Evolutionary conservation across 2,329 filamentous ascomycete genomes (phyloP).

Genomic region (Lasiodiplodia sp.): DNA sequence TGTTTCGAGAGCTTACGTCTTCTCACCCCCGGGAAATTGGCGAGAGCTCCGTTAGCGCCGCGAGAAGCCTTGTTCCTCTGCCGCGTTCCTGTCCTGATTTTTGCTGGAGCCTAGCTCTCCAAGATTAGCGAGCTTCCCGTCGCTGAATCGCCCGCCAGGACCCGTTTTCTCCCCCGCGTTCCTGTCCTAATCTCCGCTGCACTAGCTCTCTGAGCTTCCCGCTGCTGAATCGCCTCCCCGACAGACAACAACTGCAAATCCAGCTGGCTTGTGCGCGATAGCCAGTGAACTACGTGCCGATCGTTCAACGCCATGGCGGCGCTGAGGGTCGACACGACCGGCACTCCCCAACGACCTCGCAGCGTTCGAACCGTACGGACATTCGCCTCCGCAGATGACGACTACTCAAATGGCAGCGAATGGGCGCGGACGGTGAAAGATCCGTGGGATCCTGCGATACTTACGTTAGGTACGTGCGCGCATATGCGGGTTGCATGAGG

Average conservation of each 20-base stretch:
- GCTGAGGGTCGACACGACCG: conserved; percentile 15
- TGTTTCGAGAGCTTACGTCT: background rate
- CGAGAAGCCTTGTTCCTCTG: background rate
- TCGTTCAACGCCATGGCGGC: conserved; percentile 19
- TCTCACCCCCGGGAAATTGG: background rate
- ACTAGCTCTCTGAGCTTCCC: background rate
- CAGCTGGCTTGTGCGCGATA: background rate
- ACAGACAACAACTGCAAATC: background rate
- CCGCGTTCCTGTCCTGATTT: background rate
- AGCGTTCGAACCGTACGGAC: conserved; percentile 39
- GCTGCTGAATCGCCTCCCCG: background rate
- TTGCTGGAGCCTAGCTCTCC: conserved; percentile 5
- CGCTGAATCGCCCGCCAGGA: background rate
- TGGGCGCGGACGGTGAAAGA: conserved; percentile 54
- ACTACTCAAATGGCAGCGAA: conserved; percentile 46
- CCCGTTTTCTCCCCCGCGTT: background rate
- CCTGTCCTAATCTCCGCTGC: background rate
- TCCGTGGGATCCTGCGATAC: conserved; percentile 57
- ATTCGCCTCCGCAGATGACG: conserved; percentile 46
- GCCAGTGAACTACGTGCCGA: background rate
- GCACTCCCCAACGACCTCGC: conserved; percentile 36
- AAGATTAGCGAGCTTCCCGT: conserved; percentile 1
- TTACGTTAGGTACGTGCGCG: conserved; percentile 50
- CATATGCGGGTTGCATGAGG: no score
- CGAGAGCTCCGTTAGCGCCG: background rate